phyloP scores from a whole-genome alignment of 768 basidiomycete genomes.

The Mycena vulgaris region DNA sequence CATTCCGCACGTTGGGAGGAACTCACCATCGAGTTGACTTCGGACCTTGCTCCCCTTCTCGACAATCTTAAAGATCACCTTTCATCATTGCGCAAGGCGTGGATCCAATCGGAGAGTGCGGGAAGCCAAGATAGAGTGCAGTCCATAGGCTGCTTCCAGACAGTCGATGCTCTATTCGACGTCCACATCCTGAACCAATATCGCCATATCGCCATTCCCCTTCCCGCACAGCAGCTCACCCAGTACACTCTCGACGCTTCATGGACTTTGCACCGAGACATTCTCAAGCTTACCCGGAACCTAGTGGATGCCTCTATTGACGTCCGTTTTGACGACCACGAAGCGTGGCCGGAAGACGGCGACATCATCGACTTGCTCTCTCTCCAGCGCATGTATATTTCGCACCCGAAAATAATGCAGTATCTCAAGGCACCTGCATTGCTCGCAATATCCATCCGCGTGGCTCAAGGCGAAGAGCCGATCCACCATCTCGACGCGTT shows the following conservation, averaged over 20 bases:
- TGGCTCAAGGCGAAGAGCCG: neutral
- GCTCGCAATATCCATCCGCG: neutral
- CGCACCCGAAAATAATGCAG: neutral
- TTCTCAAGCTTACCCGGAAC: neutral
- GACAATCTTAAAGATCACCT: neutral
- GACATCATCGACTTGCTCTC: neutral
- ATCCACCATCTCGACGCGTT: neutral
- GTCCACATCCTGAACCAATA: neutral
- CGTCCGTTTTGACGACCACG: neutral
- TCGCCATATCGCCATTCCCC: neutral
- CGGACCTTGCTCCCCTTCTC: neutral
- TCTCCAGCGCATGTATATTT: neutral
- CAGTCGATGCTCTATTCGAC: neutral
- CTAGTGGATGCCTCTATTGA: slow-evolving; percentile 6
- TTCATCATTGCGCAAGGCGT: neutral
- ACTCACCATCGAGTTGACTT: neutral
- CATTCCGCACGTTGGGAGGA: slow-evolving; percentile 9
- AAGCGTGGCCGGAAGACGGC: neutral
- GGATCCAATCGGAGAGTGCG: neutral
- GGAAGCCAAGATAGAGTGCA: neutral
- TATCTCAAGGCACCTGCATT: neutral
- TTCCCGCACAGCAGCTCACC: slow-evolving; percentile 1
- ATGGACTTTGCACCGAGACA: neutral
- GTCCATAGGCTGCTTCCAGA: neutral
- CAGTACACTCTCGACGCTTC: neutral